These are phyloP conservation scores for Pelargonium australe DNA, from an alignment of 441 rosid genomes.

Conservation along the genomic window DNA sequence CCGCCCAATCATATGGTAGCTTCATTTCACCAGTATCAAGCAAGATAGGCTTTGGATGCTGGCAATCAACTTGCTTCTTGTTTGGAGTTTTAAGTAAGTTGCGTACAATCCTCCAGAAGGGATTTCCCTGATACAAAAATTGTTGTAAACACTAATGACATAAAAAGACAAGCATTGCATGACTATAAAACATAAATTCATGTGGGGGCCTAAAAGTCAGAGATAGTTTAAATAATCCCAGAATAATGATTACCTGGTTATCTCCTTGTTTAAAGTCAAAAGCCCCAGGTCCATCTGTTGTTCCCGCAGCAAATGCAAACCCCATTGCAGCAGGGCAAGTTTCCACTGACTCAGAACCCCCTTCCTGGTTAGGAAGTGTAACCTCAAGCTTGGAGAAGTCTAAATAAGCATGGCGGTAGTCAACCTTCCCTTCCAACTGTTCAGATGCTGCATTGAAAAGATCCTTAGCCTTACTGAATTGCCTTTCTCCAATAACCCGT, in stretches of 20 bases:
- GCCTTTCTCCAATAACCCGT: conserved; percentile 79
- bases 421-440: conserved; percentile 62
- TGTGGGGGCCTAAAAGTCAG: background rate
- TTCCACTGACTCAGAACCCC: conserved; percentile 44
- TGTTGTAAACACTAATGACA: conserved; percentile 9
- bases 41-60: conserved; percentile 84
- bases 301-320: conserved; percentile 93
- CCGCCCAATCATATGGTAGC: conserved; percentile 93
- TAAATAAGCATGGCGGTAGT: conserved; percentile 59
- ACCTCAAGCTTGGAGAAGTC: conserved; percentile 83
- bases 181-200: background rate
- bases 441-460: conserved; percentile 79
- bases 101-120: conserved; percentile 81
- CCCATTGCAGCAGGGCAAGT: conserved; percentile 99
- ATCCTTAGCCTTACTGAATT: conserved; percentile 65
- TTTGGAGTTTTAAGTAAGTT: conserved; percentile 60
- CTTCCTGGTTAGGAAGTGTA: conserved; percentile 45
- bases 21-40: conserved; percentile 98
- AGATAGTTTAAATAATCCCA: background rate
- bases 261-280: conserved; percentile 97
- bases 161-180: conserved; percentile 2
- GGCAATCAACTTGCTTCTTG: conserved; percentile 67
- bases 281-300: conserved; percentile 98
- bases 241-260: conserved; percentile 45
- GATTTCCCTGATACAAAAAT: conserved; percentile 59